Evolutionary conservation across 768 basidiomycete genomes (phyloP), one percentile per base, ranked within the genome.

Genomic region (Agaricus subrufescens): DNA sequence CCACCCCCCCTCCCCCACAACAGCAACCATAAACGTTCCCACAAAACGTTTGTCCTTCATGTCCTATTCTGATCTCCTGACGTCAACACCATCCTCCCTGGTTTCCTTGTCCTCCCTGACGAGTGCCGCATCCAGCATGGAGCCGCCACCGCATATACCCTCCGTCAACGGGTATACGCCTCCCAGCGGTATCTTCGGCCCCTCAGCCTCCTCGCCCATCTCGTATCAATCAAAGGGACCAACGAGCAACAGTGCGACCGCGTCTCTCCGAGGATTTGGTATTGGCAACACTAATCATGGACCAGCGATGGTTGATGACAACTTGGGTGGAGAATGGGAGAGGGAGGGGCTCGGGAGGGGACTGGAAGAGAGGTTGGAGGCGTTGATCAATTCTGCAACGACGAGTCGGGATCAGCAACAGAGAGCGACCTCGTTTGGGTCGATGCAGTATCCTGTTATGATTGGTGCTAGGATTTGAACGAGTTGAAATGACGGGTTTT

Each of bases 1-100:
- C 56, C 34, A 34, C 11, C 34, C 60, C 66, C 50, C 63, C 56
- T 8, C 66, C 81, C 19, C 81, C 81, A 10, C 34, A 34, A 11
- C 34, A 31, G 31, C 31, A 34, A 11, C 34, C 7, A 2, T 34
- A 7, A 34, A 78, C 51, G 60, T 59, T 1, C 68, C 76, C 2
- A 73, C 75, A 29, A 91, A 93, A 62, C 86, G 91, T 2, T 81
- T 93, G 10, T 94, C 91, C 0, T 96, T 94, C 76, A 81, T 95
- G 71, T 89, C 91, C 3, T 94, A 94, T 69, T 81, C 86, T 27
- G 93, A 95, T 68, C 79, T 95, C 2, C 82, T 95, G 42, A 74
- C 87, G 0, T 88, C 86, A 0, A 84, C 90, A 0, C 94, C 94
- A 0, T 75, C 85, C 0, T 78, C 86, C 9, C 83, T 84, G 11